Evolutionary conservation across 768 basidiomycete species (phyloP), one percentile per base, ranked within the genome.

Genomic region (Termitomyces bulborhizus): DNA sequence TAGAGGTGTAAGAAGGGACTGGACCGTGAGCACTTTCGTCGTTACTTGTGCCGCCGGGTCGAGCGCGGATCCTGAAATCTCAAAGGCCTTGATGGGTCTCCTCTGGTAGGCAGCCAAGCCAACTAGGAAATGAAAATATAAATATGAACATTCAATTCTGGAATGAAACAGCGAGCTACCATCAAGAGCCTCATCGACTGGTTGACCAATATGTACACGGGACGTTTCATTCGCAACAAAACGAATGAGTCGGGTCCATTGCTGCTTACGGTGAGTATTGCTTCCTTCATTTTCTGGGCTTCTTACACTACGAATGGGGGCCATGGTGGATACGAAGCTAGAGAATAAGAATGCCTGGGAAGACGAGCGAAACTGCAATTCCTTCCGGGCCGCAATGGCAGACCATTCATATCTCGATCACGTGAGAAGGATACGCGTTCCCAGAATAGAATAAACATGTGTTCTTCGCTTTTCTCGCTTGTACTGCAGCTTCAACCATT

Each of bases 171-270:
- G 37, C 4, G 15, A 42, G 36, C 12, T 60, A 84, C 89, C 81
- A 62, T 92, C 90, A 36, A 88, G 74, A 40, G 51, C 68, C 3
- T 81, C 58, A 62, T 91, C 84, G 16, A 89, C 73, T 0, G 90
- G 90, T 69, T 93, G 79, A 34, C 90, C 90, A 57, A 90, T 76
- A 62, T 92, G 90, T 26, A 92, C 77, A 51, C 79, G 75, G 6
- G 78, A 75, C 0, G 88, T 90, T 71, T 92, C 90, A 13, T 72
- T 76, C 21, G 90, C 90, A 31, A 88, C 77, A 65, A 92, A 92
- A 56, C 90, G 87, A 62, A 92, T 89, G 51, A 92, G 79, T 49
- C 90, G 84, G 34, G 82, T 82, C 90, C 90, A 92, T 77, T 79
- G 75, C 84, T 88, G 58, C 13, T 46, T 46, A 13, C 37, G 47